Base-by-base conservation (phyloP, 2,329 filamentous ascomycete genomes). In the Ceratocystis harringtonii region DNA sequence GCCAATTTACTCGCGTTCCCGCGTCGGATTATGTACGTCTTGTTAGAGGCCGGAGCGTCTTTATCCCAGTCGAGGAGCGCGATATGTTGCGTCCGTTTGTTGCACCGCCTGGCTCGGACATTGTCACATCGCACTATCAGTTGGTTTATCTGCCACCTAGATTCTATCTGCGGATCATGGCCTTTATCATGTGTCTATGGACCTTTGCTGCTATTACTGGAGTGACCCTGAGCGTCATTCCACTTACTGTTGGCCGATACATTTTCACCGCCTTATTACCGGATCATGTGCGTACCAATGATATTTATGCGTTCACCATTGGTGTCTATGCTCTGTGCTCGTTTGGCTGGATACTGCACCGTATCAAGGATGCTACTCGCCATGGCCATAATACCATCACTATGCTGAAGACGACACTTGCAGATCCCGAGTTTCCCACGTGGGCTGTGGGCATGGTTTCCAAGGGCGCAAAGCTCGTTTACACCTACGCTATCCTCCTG, bases 21-120 rank as follows among this genome's bases (percentile, higher is more conserved):
- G 92, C 90, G 19, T 96, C 91, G 0, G 94, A 99, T 73, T 91
- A 95, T 73, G 89, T 96, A 69, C 90, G 95, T 71, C 92, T 97
- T 44, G 89, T 91, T 2, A 96, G 95, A 74, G 89, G 89, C 48
- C 82, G 81, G 60, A 78, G 80, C 17, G 92, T 96, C 2, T 97
- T 99, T 72, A 77, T 95, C 10, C 83, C 88, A 64, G 75, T 85
- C 30, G 87, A 91, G 68, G 77, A 84, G 52, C 41, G 43, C 8
- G 45, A 62, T 10, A 63, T 68, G 15, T 30, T 36, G 12, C 41
- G 30, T 15, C n/a, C 22, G n/a, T 61, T 61, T n/a, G 44, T 57
- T 8, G 22, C 50, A 17, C 45, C 61, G 8, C 22, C 36, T 5
- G 52, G 73, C 3, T 79, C 81, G 55, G 71, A 82, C 0, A 84